Base-by-base conservation (phyloP, 345 rosid genomes). In the Syzygium oleosum region DNA sequence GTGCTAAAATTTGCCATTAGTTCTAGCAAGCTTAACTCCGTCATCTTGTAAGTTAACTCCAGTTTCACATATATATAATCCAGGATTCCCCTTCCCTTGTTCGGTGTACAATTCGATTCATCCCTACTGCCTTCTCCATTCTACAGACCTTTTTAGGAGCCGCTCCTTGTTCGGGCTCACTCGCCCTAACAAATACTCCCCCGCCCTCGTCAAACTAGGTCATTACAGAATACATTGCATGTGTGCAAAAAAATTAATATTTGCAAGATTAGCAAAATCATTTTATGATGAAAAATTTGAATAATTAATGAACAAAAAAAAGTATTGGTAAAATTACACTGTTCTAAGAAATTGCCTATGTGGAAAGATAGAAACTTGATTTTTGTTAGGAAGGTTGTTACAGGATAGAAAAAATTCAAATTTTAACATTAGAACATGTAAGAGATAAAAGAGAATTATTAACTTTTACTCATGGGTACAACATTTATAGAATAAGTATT, bases 1-100 rank as follows among this genome's bases (percentile, higher is more conserved):
- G 3, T 9, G 52, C 65, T 27, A 59, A 59, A 59, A 13, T 59
- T 59, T 59, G 65, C 12, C 65, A 59, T 25, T 59, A 59, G 0
- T 31, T 59, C 5, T 13, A 59, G n/a, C n/a, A n/a, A n/a, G n/a
- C n/a, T n/a, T n/a, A n/a, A n/a, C n/a, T n/a, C n/a, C n/a, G n/a
- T n/a, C 12, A 3, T 59, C 7, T 59, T 59, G 31, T 14, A 12
- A 59, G 65, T 59, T 25, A 59, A 27, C 65, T 59, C 65, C 3
- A 59, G 12, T 12, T 59, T 59, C 65, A 59, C 7, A 11, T 59
- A 4, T 27, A 12, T 25, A 59, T 0, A 27, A 59, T 59, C 7
- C 15, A 27, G 5, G 3, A 59, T 27, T 0, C 1, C 15, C 27
- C 3, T 27, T 11, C 15, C 7, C 0, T 59, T 59, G 12, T 0